These are phyloP conservation scores for Neurospora sp. DNA, from an alignment of 2,329 filamentous ascomycete genomes.

Conservation along the genomic window DNA sequence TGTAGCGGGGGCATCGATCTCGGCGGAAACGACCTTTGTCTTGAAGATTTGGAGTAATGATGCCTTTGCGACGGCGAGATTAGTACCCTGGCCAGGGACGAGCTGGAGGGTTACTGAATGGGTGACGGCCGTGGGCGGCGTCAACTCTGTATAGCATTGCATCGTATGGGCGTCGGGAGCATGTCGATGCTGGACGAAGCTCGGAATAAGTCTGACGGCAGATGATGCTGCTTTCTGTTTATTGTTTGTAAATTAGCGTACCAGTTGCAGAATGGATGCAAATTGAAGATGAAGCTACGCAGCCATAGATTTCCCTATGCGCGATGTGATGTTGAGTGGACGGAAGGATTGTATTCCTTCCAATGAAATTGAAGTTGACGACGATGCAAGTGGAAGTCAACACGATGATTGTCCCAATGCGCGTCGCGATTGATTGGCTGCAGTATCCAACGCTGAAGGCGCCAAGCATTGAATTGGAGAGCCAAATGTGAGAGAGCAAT, in stretches of 20 bases:
- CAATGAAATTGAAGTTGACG: background rate
- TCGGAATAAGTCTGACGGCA: background rate
- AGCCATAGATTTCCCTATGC: background rate
- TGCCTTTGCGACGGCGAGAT: slow-evolving; percentile 84
- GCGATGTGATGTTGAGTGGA: background rate
- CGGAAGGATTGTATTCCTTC: background rate
- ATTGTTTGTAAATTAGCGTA: background rate
- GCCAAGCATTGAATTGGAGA: background rate
- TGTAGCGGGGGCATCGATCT: slow-evolving; percentile 38
- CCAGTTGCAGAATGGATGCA: background rate
- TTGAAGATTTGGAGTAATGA: slow-evolving; percentile 89
- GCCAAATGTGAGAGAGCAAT: background rate
- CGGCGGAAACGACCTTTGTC: slow-evolving; percentile 55
- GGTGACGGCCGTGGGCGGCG: slow-evolving; percentile 87
- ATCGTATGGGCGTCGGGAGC: slow-evolving; percentile 37
- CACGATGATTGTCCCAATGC: background rate
- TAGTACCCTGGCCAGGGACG: slow-evolving; percentile 62
- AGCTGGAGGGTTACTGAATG: slow-evolving; percentile 76
- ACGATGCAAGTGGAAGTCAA: background rate
- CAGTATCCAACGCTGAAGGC: background rate
- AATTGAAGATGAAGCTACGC: background rate
- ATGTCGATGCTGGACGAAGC: slow-evolving; percentile 15
- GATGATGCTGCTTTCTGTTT: background rate
- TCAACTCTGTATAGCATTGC: slow-evolving; percentile 97
- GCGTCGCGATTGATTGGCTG: background rate